These are phyloP conservation scores for Paramecium caudatum DNA, from an alignment of 73 alveolate genomes.

Conservation along the genomic window DNA sequence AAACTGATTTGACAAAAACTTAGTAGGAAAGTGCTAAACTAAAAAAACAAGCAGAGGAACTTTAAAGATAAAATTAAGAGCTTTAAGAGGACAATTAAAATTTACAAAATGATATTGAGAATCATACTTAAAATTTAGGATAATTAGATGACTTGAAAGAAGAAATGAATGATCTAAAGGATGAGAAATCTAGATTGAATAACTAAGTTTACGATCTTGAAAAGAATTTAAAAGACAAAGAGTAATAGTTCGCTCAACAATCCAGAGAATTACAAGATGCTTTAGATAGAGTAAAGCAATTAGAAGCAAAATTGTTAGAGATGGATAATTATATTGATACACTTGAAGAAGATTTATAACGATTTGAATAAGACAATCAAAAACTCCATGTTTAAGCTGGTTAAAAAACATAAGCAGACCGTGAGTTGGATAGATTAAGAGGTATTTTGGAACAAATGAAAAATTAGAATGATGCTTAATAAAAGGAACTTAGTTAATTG, in stretches of 20 bases:
- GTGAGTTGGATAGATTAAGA: slow-evolving; percentile 38
- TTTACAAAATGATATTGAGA: slow-evolving; percentile 15
- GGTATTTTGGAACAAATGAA: slow-evolving; percentile 12
- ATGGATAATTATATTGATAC: slow-evolving; percentile 63
- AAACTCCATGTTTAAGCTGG: slow-evolving; percentile 9
- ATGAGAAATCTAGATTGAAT: neutral
- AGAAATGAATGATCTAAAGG: neutral
- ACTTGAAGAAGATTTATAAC: slow-evolving; percentile 41
- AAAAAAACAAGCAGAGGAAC: neutral
- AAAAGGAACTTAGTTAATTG: neutral
- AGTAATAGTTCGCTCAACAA: neutral
- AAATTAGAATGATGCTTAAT: neutral
- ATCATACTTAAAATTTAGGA: slow-evolving; percentile 42
- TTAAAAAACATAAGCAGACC: neutral
- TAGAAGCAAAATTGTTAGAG: slow-evolving; percentile 28
- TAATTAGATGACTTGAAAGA: slow-evolving; percentile 14
- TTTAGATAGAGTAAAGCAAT: slow-evolving; percentile 28
- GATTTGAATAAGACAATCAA: slow-evolving; percentile 37
- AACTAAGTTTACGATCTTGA: neutral
- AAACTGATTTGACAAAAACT: neutral
- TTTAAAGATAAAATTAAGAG: neutral
- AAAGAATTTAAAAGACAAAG: neutral
- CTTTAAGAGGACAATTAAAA: slow-evolving; percentile 1
- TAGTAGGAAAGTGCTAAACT: neutral
- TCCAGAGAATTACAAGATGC: slow-evolving; percentile 45